Evolutionary conservation across 1,139 yeast species (phyloP).

Genomic region (Blastobotrys serpentis): DNA sequence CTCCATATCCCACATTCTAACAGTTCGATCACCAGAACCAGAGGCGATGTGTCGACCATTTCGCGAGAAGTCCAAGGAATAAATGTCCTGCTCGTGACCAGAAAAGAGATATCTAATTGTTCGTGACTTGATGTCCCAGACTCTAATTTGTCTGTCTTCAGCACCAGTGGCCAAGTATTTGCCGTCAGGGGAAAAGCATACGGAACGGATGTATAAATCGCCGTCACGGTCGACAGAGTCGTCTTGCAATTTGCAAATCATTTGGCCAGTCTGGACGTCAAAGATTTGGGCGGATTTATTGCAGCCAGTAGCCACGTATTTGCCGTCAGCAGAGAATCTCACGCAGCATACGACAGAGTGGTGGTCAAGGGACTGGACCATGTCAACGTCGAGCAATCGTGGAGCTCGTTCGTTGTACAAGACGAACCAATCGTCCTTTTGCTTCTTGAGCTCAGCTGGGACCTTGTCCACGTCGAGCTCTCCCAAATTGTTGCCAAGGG

Average conservation of each 20-base stretch:
- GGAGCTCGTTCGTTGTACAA: slow-evolving; percentile 88
- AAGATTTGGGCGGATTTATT: slow-evolving; percentile 94
- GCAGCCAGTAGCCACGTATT: slow-evolving; percentile 94
- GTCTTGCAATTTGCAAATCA: slow-evolving; percentile 83
- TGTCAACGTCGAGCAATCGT: slow-evolving; percentile 73
- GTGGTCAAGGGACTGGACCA: slow-evolving; percentile 88
- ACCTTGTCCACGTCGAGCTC: slow-evolving; percentile 81
- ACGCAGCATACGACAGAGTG: slow-evolving; percentile 96
- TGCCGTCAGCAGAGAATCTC: slow-evolving; percentile 87
- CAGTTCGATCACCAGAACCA: slow-evolving; percentile 96
- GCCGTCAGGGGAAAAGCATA: slow-evolving; percentile 96
- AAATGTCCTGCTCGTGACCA: slow-evolving; percentile 98
- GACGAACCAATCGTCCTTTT: slow-evolving; percentile 83
- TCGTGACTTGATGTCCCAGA: slow-evolving; percentile 91
- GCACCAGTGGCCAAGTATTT: slow-evolving; percentile 96
- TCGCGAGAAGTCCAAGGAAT: slow-evolving; percentile 92
- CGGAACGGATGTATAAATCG: slow-evolving; percentile 90
- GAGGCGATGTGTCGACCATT: slow-evolving; percentile 92
- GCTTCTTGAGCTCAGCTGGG: slow-evolving; percentile 76
- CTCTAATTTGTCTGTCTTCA: slow-evolving; percentile 92
- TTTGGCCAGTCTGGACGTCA: slow-evolving; percentile 87
- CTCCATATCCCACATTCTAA: slow-evolving; percentile 94
- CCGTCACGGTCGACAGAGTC: slow-evolving; percentile 58
- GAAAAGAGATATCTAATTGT: slow-evolving; percentile 82
- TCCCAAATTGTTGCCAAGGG: slow-evolving; percentile 57